phyloP scores from a whole-genome alignment of 1,284 basidiomycete genomes.

The Apiotrichum brassicae region DNA sequence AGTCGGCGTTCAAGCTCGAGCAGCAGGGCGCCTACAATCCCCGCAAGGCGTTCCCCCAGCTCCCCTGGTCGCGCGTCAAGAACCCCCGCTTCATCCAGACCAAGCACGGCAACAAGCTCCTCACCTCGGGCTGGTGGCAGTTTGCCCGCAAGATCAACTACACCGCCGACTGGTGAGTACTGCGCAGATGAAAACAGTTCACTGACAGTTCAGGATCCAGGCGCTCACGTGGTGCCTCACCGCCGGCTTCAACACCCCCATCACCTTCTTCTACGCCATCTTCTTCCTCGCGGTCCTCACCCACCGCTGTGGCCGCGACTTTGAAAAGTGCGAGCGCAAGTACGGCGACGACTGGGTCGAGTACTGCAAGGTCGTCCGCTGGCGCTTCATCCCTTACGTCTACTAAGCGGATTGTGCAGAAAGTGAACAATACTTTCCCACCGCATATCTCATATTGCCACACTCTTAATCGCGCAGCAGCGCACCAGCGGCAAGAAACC shows the following conservation, averaged over 20 bases:
- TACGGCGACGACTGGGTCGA: slow-evolving; percentile 93
- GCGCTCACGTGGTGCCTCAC: slow-evolving; percentile 84
- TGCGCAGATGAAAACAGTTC: too few relatives aligned
- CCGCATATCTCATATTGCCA: too few relatives aligned
- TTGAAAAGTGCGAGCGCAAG: slow-evolving; percentile 86
- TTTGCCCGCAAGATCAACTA: slow-evolving; percentile 66
- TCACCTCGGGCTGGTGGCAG: slow-evolving; percentile 55
- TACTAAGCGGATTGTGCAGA: slow-evolving; percentile 37
- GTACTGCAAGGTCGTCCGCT: slow-evolving; percentile 76
- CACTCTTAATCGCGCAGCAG: too few relatives aligned
- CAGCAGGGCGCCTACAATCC: slow-evolving; percentile 79
- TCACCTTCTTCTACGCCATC: slow-evolving; percentile 91
- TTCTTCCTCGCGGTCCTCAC: slow-evolving; percentile 87
- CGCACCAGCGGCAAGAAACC: not conserved
- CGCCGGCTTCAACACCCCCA: slow-evolving; percentile 73
- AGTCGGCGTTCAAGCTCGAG: slow-evolving; percentile 96
- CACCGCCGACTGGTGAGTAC: slow-evolving; percentile 45
- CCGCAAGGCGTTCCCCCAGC: slow-evolving; percentile 88
- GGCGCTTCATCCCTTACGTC: slow-evolving; percentile 73
- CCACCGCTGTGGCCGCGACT: slow-evolving; percentile 82
- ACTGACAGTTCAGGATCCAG: too few relatives aligned
- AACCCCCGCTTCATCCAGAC: slow-evolving; percentile 92
- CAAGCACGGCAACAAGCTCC: slow-evolving; percentile 64
- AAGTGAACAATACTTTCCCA: not conserved
- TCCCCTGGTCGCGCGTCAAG: slow-evolving; percentile 77